Evolutionary conservation across 306 rosid species (phyloP).

Genomic region (Cucumis cinereus): DNA sequence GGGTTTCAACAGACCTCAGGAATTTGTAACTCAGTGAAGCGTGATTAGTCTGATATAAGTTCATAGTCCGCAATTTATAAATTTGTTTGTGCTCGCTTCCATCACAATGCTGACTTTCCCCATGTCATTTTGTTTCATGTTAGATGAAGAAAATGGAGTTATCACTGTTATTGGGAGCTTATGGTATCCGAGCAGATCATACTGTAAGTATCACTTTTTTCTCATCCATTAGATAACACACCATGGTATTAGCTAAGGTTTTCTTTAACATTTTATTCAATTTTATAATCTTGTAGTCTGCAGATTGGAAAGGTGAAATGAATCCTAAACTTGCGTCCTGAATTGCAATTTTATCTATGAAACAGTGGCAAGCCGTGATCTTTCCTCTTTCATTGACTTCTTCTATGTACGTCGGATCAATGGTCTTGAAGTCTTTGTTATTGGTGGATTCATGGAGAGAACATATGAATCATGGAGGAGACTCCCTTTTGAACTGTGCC

Average conservation of each 20-base stretch:
- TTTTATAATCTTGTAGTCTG: conserved; percentile 27
- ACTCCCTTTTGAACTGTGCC: conserved; percentile 27
- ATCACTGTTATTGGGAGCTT: conserved; percentile 29
- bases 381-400: conserved; percentile 75
- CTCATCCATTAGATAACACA: neutral
- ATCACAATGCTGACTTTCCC: conserved; percentile 9
- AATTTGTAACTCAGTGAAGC: neutral
- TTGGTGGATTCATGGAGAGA: conserved; percentile 44
- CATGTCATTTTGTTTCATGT: conserved; percentile 15
- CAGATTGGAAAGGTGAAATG: conserved; percentile 38
- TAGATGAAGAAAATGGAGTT: conserved; percentile 42
- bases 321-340: conserved; percentile 42
- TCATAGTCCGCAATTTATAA: neutral
- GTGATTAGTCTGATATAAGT: neutral
- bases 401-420: conserved; percentile 70
- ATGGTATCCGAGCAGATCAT: conserved; percentile 69
- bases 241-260: conserved; percentile 3
- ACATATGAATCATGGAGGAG: conserved; percentile 17
- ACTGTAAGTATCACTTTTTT: conserved; percentile 39
- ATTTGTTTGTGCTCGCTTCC: neutral
- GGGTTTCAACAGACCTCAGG: neutral
- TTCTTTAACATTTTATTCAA: conserved; percentile 21
- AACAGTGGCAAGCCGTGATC: conserved; percentile 90
- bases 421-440: conserved; percentile 41
- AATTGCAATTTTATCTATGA: conserved; percentile 56